Conservation (phyloP, 2,329 filamentous ascomycete genomes). For the Phyllosticta citrichinensis region DNA sequence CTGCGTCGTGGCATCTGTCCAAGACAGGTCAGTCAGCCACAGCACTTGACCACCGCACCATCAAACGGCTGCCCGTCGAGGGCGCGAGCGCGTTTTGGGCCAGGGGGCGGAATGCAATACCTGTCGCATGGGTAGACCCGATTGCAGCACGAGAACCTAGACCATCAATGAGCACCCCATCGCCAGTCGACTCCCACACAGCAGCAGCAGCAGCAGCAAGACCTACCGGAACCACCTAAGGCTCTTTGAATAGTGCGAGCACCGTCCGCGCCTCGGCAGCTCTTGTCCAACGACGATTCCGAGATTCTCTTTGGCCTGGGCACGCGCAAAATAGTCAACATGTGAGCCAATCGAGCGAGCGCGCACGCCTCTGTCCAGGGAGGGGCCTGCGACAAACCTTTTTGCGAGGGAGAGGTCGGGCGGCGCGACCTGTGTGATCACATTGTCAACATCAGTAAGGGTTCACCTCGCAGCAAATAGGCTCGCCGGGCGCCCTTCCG, state of each 20-base stretch:
- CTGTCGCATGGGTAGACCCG: slow-evolving; percentile 49
- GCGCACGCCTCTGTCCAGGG: neutral
- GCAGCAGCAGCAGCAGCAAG: neutral
- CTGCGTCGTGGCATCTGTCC: slow-evolving; percentile 58
- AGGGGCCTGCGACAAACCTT: slow-evolving; percentile 8
- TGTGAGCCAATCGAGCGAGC: neutral
- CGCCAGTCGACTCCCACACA: neutral
- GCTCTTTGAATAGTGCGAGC: slow-evolving; percentile 44
- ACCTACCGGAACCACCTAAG: slow-evolving; percentile 47
- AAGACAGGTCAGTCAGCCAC: neutral
- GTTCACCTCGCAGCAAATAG: slow-evolving; percentile 5
- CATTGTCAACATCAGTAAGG: slow-evolving; percentile 1
- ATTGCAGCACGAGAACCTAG: slow-evolving; percentile 46
- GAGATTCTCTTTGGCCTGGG: slow-evolving; percentile 33
- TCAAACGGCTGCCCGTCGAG: slow-evolving; percentile 35
- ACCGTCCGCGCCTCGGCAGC: slow-evolving; percentile 43
- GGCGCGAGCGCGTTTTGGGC: neutral
- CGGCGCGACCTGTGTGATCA: slow-evolving; percentile 12
- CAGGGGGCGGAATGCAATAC: slow-evolving; percentile 20
- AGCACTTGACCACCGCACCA: slow-evolving; percentile 32
- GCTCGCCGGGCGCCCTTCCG: slow-evolving; percentile 3
- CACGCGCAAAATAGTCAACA: neutral
- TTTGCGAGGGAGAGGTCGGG: slow-evolving; percentile 11
- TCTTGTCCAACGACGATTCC: slow-evolving; percentile 46
- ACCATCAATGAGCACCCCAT: neutral